These are phyloP conservation scores for Mycena vulgaris DNA, from an alignment of 768 basidiomycete species.

Conservation along the genomic window DNA sequence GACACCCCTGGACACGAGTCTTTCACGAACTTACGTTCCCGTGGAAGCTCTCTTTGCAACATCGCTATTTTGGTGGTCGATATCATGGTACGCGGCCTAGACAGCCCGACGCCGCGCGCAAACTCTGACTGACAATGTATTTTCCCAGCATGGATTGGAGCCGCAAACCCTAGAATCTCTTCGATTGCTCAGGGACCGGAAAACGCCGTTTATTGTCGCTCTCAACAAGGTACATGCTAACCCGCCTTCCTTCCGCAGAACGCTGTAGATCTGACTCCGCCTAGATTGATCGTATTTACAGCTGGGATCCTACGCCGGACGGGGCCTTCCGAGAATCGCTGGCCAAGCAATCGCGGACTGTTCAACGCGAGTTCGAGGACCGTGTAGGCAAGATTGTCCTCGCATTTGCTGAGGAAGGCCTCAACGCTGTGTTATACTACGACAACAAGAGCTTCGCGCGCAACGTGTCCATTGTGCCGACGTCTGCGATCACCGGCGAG, in stretches of 20 bases:
- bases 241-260: slow-evolving; percentile 10
- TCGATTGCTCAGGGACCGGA: slow-evolving; percentile 89
- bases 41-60: slow-evolving; percentile 97
- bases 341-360: slow-evolving; percentile 81
- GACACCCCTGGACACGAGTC: slow-evolving; percentile 99
- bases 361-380: slow-evolving; percentile 94
- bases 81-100: slow-evolving; percentile 79
- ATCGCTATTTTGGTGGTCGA: slow-evolving; percentile 99
- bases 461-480: slow-evolving; percentile 97
- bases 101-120: neutral
- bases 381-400: slow-evolving; percentile 87
- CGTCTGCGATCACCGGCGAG: slow-evolving; percentile 98
- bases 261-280: slow-evolving; percentile 21
- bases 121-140: slow-evolving; percentile 20
- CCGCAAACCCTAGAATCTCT: slow-evolving; percentile 98
- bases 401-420: slow-evolving; percentile 97
- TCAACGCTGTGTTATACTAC: slow-evolving; percentile 96
- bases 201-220: slow-evolving; percentile 99
- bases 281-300: slow-evolving; percentile 97
- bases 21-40: slow-evolving; percentile 95
- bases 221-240: slow-evolving; percentile 87
- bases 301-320: slow-evolving; percentile 93
- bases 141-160: slow-evolving; percentile 91
- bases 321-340: slow-evolving; percentile 94
- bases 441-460: slow-evolving; percentile 96